These are phyloP conservation scores for Calophaca sinica DNA, from an alignment of 306 rosid species.

Conservation along the genomic window DNA sequence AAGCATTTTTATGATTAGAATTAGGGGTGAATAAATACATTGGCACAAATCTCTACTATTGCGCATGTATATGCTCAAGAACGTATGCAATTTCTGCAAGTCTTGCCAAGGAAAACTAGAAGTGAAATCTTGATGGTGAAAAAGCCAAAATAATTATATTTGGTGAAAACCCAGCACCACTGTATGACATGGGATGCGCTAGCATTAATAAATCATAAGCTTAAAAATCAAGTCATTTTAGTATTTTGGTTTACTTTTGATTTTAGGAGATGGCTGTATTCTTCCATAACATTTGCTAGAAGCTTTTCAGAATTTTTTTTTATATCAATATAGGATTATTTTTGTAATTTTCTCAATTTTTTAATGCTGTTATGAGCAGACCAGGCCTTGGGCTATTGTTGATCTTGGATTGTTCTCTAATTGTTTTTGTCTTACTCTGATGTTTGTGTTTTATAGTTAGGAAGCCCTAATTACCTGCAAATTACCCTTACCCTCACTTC, in stretches of 20 bases:
- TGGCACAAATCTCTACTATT: conserved; percentile 17
- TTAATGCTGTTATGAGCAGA: conserved; percentile 11
- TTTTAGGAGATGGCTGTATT: conserved; percentile 14
- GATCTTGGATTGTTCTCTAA: conserved; percentile 21
- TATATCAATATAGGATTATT: not conserved
- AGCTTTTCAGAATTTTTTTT: not conserved
- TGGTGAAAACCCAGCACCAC: not conserved
- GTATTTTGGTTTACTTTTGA: conserved; percentile 25
- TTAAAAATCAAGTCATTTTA: conserved; percentile 25
- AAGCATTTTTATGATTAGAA: conserved; percentile 35
- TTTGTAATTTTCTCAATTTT: conserved; percentile 3
- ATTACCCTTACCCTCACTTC: conserved; percentile 32
- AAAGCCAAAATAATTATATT: conserved; percentile 7
- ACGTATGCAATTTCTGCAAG: conserved; percentile 3
- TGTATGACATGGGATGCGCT: not conserved
- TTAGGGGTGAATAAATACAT: conserved; percentile 29
- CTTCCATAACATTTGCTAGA: conserved; percentile 29
- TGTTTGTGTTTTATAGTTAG: not conserved
- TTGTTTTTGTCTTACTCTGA: not conserved
- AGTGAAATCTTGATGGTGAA: conserved; percentile 33
- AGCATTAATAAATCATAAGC: conserved; percentile 15
- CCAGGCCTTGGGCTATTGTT: conserved; percentile 6
- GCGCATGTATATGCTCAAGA: not conserved
- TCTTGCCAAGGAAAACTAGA: conserved; percentile 19
- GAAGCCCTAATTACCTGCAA: conserved; percentile 13